These are phyloP conservation scores for Petunia hybrid DNA, from an alignment of 305 asterid genomes.

Conservation along the genomic window DNA sequence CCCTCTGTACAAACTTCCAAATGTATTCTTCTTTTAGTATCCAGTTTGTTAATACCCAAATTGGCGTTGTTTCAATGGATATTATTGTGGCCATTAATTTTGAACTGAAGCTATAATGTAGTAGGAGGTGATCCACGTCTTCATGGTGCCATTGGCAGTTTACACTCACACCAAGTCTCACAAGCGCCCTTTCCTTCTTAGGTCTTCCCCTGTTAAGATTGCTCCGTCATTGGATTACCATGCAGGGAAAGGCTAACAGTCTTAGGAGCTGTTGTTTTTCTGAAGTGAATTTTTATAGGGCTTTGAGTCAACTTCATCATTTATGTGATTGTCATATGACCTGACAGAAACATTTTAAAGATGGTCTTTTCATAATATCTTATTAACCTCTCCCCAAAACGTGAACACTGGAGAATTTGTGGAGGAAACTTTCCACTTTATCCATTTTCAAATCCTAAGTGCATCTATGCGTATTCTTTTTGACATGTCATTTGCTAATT, in stretches of 20 bases:
- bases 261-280: neutral
- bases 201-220: neutral
- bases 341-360: neutral
- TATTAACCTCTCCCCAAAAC: neutral
- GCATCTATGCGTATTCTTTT: neutral
- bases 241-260: neutral
- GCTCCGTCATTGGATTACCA: neutral
- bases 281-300: neutral
- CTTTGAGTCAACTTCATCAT: neutral
- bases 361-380: neutral
- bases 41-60: neutral
- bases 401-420: neutral
- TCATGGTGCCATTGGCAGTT: neutral
- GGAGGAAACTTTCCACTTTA: neutral
- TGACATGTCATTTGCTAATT: neutral
- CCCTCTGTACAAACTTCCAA: neutral
- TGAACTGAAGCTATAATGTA: neutral
- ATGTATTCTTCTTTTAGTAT: neutral
- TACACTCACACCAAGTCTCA: neutral
- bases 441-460: neutral
- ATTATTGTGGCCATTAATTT: neutral
- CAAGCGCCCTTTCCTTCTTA: neutral
- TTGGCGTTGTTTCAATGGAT: neutral
- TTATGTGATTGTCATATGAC: neutral
- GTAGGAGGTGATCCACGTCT: neutral